phyloP scores from a whole-genome alignment of 2,329 filamentous ascomycete species.

The Hypomyces rosellus region DNA sequence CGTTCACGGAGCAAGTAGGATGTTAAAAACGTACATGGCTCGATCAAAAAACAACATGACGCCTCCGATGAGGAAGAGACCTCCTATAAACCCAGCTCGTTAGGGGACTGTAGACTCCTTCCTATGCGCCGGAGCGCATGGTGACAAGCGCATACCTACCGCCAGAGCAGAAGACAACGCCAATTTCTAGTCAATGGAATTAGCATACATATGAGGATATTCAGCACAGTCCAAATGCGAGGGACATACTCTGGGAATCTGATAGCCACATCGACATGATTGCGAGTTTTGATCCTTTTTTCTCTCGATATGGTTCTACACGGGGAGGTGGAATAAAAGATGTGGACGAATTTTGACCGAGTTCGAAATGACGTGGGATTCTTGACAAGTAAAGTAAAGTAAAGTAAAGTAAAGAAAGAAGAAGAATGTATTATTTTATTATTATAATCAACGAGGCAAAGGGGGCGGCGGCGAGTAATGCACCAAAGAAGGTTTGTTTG shows the following conservation, averaged over 20 bases:
- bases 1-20: background rate
- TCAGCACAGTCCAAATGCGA: background rate
- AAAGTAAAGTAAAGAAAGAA: background rate
- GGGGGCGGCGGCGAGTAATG: background rate
- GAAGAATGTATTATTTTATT: background rate
- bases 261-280: slow-evolving; percentile 84
- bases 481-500: background rate
- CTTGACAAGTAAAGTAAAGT: too few relatives aligned
- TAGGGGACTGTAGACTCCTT: slow-evolving; percentile 5
- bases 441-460: background rate
- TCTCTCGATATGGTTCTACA: background rate
- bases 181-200: slow-evolving; percentile 63
- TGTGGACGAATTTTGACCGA: background rate
- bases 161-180: slow-evolving; percentile 94
- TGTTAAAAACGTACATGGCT: slow-evolving; percentile 61
- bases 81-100: slow-evolving; percentile 49
- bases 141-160: slow-evolving; percentile 55
- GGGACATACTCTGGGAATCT: slow-evolving; percentile 80
- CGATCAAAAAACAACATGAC: slow-evolving; percentile 97
- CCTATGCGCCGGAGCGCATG: slow-evolving; percentile 17
- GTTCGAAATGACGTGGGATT: background rate
- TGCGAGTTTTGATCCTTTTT: slow-evolving; percentile 8
- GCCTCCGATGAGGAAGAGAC: slow-evolving; percentile 89
- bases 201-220: background rate
- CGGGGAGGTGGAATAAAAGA: background rate